These are phyloP conservation scores for Cyclotella atomus DNA, from an alignment of 108 stramenopile genomes.

Conservation along the genomic window DNA sequence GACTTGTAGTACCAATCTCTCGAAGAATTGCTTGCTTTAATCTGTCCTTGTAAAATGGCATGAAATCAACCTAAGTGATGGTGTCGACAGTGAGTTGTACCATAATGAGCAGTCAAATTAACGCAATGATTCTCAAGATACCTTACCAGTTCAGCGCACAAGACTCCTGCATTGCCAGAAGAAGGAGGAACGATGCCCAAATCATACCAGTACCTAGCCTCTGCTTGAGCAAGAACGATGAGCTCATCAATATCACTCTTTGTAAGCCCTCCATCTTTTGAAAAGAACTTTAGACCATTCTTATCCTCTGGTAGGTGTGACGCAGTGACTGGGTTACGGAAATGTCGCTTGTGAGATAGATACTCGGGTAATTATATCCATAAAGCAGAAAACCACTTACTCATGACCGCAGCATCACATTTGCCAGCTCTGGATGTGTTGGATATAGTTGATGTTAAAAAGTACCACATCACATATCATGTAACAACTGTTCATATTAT, in stretches of 20 bases:
- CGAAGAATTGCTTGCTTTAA: slow-evolving; percentile 55
- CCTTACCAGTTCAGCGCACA: slow-evolving; percentile 55
- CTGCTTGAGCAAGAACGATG: slow-evolving; percentile 43
- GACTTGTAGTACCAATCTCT: slow-evolving; percentile 35
- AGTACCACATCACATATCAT: slow-evolving; percentile 6
- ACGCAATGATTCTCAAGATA: background rate
- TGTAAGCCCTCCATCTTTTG: slow-evolving; percentile 44
- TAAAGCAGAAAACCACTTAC: slow-evolving; percentile 3
- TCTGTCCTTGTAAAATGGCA: slow-evolving; percentile 62
- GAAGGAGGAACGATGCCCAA: slow-evolving; percentile 73
- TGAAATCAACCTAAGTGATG: slow-evolving; percentile 59
- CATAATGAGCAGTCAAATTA: background rate
- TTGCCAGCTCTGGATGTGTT: slow-evolving; percentile 37
- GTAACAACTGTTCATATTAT: too few relatives aligned
- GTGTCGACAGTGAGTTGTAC: background rate
- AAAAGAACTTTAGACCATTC: slow-evolving; percentile 87
- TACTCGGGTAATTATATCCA: background rate
- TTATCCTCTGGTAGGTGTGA: slow-evolving; percentile 80
- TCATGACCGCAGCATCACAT: slow-evolving; percentile 76
- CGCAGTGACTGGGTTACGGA: slow-evolving; percentile 61
- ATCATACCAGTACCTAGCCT: slow-evolving; percentile 55
- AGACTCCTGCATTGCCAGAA: slow-evolving; percentile 60
- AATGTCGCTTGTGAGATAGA: background rate
- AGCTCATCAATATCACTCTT: slow-evolving; percentile 50
- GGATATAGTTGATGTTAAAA: background rate